Conservation (phyloP, 108 stramenopile species). For the Parietichytrium sp. region DNA sequence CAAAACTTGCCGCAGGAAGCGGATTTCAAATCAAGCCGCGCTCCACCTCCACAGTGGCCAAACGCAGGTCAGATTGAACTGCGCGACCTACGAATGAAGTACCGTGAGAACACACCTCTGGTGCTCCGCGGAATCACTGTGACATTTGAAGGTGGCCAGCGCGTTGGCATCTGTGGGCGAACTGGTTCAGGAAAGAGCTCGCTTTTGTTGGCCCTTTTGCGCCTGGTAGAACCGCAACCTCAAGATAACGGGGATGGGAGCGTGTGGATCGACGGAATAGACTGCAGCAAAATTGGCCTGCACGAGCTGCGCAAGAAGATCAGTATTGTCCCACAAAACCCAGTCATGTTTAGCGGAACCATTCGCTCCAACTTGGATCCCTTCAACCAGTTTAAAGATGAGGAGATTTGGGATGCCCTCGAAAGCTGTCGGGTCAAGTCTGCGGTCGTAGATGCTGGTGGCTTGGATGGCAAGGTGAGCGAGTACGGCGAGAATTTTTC, state of each 20-base stretch:
- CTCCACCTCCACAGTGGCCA: constrained; percentile 69
- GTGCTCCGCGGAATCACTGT: constrained; percentile 82
- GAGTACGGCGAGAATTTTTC: constrained; percentile 85
- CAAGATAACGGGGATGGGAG: constrained; percentile 63
- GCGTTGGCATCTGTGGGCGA: constrained; percentile 82
- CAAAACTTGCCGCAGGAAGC: constrained; percentile 55
- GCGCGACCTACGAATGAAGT: constrained; percentile 72
- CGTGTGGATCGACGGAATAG: constrained; percentile 84
- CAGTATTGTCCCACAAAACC: constrained; percentile 92
- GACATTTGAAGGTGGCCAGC: constrained; percentile 70
- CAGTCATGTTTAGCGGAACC: constrained; percentile 85
- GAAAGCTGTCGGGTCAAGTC: constrained; percentile 69
- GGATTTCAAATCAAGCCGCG: background rate
- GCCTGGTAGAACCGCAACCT: constrained; percentile 68
- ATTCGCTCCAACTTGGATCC: constrained; percentile 89
- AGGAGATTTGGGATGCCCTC: constrained; percentile 67
- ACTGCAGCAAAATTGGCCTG: constrained; percentile 71
- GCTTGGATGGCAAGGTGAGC: constrained; percentile 68
- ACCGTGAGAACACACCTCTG: constrained; percentile 73
- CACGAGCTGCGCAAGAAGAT: constrained; percentile 73
- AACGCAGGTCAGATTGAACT: constrained; percentile 70
- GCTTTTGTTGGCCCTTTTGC: constrained; percentile 80
- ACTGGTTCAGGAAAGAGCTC: constrained; percentile 77
- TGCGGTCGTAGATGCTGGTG: constrained; percentile 57
- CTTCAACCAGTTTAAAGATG: constrained; percentile 67